A percentile compares a stretch with the other conserved stretches of the same genome.
Conservation (phyloP, 768 basidiomycete genomes). For the Lactifluus volemus region DNA sequence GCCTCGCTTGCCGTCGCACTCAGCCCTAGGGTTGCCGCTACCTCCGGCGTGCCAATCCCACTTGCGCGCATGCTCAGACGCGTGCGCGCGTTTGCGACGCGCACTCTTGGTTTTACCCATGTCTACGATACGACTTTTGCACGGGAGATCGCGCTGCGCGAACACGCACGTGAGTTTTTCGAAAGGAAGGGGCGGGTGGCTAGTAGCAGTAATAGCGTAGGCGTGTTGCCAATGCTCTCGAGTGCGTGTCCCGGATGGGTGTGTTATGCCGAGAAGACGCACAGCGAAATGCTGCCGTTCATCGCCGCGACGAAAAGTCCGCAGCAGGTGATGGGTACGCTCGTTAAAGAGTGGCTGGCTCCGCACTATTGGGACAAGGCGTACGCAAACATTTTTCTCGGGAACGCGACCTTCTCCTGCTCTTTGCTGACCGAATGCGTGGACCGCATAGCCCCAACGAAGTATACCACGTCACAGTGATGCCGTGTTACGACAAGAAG, state of each 20-base stretch:
- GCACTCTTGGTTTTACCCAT: constrained; percentile 64
- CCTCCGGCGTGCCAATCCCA: constrained; percentile 32
- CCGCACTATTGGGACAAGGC: constrained; percentile 46
- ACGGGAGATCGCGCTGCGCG: constrained; percentile 72
- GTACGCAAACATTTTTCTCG: constrained; percentile 37
- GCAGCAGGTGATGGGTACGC: constrained; percentile 87
- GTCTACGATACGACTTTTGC: constrained; percentile 96
- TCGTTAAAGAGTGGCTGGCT: constrained; percentile 87
- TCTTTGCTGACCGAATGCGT: background rate
- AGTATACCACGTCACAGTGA: constrained; percentile 93
- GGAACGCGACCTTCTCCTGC: background rate
- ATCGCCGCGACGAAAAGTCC: constrained; percentile 85
- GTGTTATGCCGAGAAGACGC: constrained; percentile 98
- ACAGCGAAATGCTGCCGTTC: constrained; percentile 87
- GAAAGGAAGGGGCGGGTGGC: constrained; percentile 39
- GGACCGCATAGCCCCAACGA: constrained; percentile 54
- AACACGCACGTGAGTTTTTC: constrained; percentile 73
- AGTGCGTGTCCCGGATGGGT: constrained; percentile 99
- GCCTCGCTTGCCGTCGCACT: constrained; percentile 68
- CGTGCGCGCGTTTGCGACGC: constrained; percentile 58
- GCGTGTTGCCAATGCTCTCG: constrained; percentile 77
- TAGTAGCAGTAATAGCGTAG: constrained; percentile 20
- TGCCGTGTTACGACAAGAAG: constrained; percentile 99
- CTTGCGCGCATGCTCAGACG: constrained; percentile 59
- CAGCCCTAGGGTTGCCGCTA: constrained; percentile 29